A percentile compares a stretch with the other conserved stretches of the same genome.
phyloP scores from a whole-genome alignment of 108 stramenopile species.

The Pseudonitzschia delicatissima region DNA sequence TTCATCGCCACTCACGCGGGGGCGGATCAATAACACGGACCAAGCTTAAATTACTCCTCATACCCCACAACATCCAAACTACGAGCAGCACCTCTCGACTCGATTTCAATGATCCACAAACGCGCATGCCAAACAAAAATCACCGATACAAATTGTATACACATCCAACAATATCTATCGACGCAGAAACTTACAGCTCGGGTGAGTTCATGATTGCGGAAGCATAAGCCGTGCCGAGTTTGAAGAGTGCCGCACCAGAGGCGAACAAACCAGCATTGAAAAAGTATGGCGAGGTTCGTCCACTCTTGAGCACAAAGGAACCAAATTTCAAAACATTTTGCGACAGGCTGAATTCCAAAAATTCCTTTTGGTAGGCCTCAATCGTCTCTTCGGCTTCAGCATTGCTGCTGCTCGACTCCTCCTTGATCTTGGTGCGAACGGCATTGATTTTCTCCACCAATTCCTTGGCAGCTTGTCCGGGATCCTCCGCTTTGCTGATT shows the following conservation, averaged over 20 bases:
- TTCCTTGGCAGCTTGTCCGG: slow-evolving; percentile 74
- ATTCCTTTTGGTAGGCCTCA: slow-evolving; percentile 83
- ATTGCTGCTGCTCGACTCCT: neutral
- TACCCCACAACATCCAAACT: slow-evolving; percentile 27
- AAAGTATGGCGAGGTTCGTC: slow-evolving; percentile 97
- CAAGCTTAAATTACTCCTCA: slow-evolving; percentile 59
- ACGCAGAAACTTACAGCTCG: slow-evolving; percentile 63
- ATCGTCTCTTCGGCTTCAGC: slow-evolving; percentile 14
- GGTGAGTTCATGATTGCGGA: slow-evolving; percentile 84
- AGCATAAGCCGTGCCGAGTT: slow-evolving; percentile 90
- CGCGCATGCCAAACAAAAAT: slow-evolving; percentile 10
- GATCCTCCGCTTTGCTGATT: slow-evolving; percentile 82
- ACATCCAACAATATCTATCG: neutral
- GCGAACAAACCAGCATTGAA: slow-evolving; percentile 98
- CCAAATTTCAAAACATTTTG: slow-evolving; percentile 94
- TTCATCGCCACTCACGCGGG: slow-evolving; percentile 83
- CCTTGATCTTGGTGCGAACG: slow-evolving; percentile 25
- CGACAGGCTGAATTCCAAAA: slow-evolving; percentile 88
- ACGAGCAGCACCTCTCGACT: neutral
- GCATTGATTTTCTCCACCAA: slow-evolving; percentile 71
- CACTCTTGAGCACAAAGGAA: slow-evolving; percentile 95
- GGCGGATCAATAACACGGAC: slow-evolving; percentile 86
- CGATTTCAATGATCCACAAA: neutral
- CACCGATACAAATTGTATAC: neutral
- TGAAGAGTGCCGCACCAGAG: slow-evolving; percentile 73